Base-by-base conservation (phyloP, 2,329 filamentous ascomycete species). In the Celoporthe dispersa region DNA sequence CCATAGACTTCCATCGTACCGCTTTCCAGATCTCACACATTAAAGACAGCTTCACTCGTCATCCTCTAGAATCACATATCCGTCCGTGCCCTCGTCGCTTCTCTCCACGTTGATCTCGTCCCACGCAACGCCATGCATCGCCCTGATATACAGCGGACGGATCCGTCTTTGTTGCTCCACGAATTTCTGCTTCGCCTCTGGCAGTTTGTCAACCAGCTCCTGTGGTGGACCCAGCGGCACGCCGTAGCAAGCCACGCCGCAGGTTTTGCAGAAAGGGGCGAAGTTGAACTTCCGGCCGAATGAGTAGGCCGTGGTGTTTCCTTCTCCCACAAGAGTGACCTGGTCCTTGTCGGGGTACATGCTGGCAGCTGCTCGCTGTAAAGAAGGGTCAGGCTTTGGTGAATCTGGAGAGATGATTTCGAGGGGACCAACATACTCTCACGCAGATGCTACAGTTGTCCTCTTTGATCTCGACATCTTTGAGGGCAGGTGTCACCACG, bases 391-490 rank as follows among this genome's bases (percentile, higher is more conserved):
- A 60, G 53, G 11, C 8, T 5, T 12, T 14, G 12, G 22, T 5
- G 11, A 19, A 4, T 4, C 48, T 16, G 8, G 22, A 25, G 25
- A 28, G 2, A 61, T 14, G n/a, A 3, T 37, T n/a, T n/a, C 16
- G 12, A 35, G 25, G 2, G 5, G 7, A 1, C 3, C 1, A 1
- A 70, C 73, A 7, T 73, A 78, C 76, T 16, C 78, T 71, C 37
- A 75, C 69, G 68, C 77, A 79, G 31, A 73, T 75, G 66, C 78
- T 79, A 67, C 79, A 75, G 80, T 82, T 74, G 77, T 81, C 72
- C 79, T 83, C 68, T 78, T 81, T 74, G 79, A 84, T 53, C 80
- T 84, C 72, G 78, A 84, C 63, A 76, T 80, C 28, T 75, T 80
- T 69, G 78, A 72, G 65, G 3, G 73, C 68, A 1, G 68, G 41